Evolutionary conservation across 139 green algal genomes (phyloP), one percentile per base, ranked within the genome.

Genomic region (Trebouxia sp.): DNA sequence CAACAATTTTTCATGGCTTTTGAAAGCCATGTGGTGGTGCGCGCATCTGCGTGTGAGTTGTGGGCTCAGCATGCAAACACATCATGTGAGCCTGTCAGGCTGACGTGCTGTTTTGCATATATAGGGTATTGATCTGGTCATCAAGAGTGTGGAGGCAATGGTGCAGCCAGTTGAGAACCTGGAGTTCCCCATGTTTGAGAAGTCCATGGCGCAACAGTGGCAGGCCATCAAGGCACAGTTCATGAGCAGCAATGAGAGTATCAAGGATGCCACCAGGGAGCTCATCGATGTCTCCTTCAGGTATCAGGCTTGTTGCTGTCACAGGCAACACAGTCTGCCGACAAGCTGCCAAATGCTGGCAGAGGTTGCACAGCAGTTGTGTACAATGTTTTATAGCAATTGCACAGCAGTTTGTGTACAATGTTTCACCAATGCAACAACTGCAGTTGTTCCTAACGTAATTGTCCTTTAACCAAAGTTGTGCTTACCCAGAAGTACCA

Each of bases 231-330:
- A 90, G 55, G 76, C 81, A 6, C 75, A 87, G 37, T 98, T 98
- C 83, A 86, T 90, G 14, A 53, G 66, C 0, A 92, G 94, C 77
- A 95, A 96, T 65, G 92, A 96, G 69, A 66, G 84, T n/a, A 56
- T 85, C 28, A 83, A 85, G 42, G 65, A 79, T 56, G 81, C 85
- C 65, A 92, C 85, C 4, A 85, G 92, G 2, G 87, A 93, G 76
- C 91, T 98, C n/a, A 97, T 98, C 72, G 94, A 98, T 87, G 94
- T 89, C n/a, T 94, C 82, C 80, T 98, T 98, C 90, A 92, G 74
- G 80, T 76, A 22, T 17, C 43, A 35, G 9, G 10, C 51, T 28
- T 65, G 39, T 5, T n/a, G n/a, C n/a, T n/a, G n/a, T n/a, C n/a
- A 10, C n/a, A 26, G 10, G 24, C 10, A 26, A 70, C 66, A 50